Evolutionary conservation across 768 basidiomycete genomes (phyloP).

Genomic region (Leccinum subgranulosum): DNA sequence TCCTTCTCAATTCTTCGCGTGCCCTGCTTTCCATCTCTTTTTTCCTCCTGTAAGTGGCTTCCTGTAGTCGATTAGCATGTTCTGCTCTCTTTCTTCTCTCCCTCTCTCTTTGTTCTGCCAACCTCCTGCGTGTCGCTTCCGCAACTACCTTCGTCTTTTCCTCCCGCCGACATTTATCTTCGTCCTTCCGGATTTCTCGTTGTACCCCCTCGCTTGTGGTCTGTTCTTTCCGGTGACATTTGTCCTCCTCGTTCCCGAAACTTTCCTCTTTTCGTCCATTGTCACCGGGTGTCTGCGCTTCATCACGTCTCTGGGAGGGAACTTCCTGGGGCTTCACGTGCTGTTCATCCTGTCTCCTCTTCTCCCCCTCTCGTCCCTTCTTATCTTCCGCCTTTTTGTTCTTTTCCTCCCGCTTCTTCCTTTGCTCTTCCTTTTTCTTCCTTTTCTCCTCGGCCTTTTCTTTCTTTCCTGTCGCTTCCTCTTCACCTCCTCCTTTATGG

Average conservation of each 20-base stretch:
- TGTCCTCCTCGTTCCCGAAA: not conserved
- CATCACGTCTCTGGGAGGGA: not conserved
- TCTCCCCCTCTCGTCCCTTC: not conserved
- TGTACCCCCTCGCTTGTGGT: not conserved
- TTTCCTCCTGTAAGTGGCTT: not conserved
- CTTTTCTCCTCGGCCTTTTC: not conserved
- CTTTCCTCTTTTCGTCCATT: not conserved
- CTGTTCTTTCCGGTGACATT: not conserved
- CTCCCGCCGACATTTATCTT: not conserved
- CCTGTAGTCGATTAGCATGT: not conserved
- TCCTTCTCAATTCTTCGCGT: not conserved
- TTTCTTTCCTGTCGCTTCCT: conserved; percentile 40
- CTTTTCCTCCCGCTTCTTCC: not conserved
- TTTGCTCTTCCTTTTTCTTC: not conserved
- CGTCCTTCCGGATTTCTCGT: not conserved
- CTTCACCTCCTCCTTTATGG: conserved; percentile 9
- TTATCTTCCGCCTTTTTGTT: not conserved
- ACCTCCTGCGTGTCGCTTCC: not conserved
- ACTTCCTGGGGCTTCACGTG: no score
- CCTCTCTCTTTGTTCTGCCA: not conserved
- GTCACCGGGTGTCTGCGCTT: not conserved
- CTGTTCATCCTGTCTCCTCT: no score
- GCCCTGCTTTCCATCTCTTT: not conserved
- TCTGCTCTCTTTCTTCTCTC: not conserved
- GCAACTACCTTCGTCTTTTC: not conserved